Percentiles rank a stretch among this genome's conserved stretches.
Evolutionary conservation across 495 filamentous ascomycete species (phyloP).

Genomic region (Xanthoparmelia taractica): DNA sequence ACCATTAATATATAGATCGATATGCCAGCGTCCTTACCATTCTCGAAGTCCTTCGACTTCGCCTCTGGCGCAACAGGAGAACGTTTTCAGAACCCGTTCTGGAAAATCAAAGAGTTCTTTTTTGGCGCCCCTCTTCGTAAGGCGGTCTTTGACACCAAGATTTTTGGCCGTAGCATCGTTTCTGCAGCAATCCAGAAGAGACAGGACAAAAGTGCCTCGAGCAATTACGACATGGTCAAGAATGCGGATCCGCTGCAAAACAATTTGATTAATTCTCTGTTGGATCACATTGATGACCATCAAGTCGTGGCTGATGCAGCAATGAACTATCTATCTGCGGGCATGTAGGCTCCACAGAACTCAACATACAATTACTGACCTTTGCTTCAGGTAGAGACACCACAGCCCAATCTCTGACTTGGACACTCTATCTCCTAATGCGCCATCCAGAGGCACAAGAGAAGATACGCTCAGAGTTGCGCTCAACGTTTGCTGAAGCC

Average conservation of each 20-base stretch:
- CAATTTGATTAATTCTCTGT: constrained; percentile 48
- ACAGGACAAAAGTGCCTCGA: constrained; percentile 8
- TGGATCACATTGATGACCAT: constrained; percentile 45
- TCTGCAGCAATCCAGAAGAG: constrained; percentile 36
- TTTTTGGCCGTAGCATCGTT: constrained; percentile 46
- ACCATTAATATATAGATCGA: constrained; percentile 39
- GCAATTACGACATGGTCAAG: constrained; percentile 9
- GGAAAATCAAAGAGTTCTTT: constrained; percentile 46
- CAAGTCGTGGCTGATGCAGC: constrained; percentile 49
- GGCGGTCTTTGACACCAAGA: constrained; percentile 40
- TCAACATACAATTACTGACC: constrained; percentile 14
- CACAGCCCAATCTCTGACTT: constrained; percentile 53
- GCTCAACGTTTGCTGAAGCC: constrained; percentile 4
- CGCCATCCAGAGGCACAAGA: constrained; percentile 34
- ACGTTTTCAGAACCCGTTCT: constrained; percentile 55
- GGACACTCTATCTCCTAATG: constrained; percentile 52
- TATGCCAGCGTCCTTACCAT: constrained; percentile 50
- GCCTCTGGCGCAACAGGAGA: constrained; percentile 51
- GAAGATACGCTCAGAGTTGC: constrained; percentile 39
- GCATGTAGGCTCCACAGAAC: constrained; percentile 14
- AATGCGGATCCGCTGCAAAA: constrained; percentile 29
- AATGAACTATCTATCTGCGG: constrained; percentile 52
- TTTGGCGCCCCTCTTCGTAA: constrained; percentile 39
- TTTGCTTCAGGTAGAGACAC: constrained; percentile 45
- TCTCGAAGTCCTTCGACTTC: constrained; percentile 49